Base-by-base conservation (phyloP, 805 yeast species). In the Clavispora fructus region DNA sequence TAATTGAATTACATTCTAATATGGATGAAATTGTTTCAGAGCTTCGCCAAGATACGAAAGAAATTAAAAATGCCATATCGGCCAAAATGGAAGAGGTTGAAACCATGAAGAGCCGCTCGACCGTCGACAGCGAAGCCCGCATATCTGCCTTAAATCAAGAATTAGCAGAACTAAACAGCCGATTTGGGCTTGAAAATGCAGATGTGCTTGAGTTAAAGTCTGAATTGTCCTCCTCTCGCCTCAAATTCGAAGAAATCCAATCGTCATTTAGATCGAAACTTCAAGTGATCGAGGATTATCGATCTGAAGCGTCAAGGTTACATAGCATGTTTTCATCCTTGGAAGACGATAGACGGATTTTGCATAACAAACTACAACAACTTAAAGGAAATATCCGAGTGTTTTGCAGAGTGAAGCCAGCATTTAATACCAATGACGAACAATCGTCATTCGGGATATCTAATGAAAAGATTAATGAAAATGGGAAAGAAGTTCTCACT, bases 351-450 rank as follows among this genome's bases (percentile, higher is more conserved):
- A 71, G 97, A 49, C 69, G 96, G 9, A 57, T 65, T 12, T 61
- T 87, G 1, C 97, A 89, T 58, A 83, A 87, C 58, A 74, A 72
- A 50, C 68, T 92, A 6, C 97, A 90, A 62, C 96, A 88, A 49
- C 63, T 92, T 33, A 87, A 90, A 63, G 98, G 99, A 1, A 94
- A 89, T 57, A 90, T 94, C 30, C 68, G 98, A 40, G 97, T 92
- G 0, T 88, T 84, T 56, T 92, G 97, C 60, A 74, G 99, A 33
- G 73, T 92, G 6, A 74, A 95, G 45, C 97, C 97, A 0, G 67
- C 71, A 6, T 50, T 63, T 3, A 19, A 17, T 4, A 9, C 13
- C 11, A 16, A 6, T 14, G n/a, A 9, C 37, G 47, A 45, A 9
- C 57, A 50, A 13, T 23, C 47, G 3, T 35, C 50, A 14, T 50